Conservation (phyloP, 2,329 filamentous ascomycete species). For the Neonectria punicea region DNA sequence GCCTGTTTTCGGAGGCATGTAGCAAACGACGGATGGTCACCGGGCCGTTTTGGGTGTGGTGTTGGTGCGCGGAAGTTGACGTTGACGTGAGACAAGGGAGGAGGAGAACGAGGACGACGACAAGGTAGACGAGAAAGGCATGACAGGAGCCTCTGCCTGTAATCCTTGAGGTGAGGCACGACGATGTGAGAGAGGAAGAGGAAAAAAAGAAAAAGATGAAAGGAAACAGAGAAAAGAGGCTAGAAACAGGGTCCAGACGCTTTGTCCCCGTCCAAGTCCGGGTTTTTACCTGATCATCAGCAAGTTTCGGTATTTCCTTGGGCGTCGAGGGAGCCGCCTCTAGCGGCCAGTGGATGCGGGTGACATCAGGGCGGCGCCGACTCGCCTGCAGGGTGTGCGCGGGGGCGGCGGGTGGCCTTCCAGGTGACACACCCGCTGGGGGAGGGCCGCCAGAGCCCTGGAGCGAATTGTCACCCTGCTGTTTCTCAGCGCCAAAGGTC, state of each 20-base stretch:
- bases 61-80: background rate
- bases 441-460: no score
- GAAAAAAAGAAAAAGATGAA: background rate
- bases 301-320: background rate
- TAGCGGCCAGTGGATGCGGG: background rate
- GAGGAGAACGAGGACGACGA: conserved; percentile 22
- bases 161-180: background rate
- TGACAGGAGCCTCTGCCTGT: background rate
- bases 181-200: background rate
- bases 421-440: conserved; percentile 1
- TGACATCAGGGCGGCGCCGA: background rate
- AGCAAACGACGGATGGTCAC: background rate
- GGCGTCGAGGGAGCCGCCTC: background rate
- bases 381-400: background rate
- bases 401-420: background rate
- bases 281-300: conserved; percentile 3
- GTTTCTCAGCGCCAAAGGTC: background rate
- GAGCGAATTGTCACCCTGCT: background rate
- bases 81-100: background rate
- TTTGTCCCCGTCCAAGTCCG: background rate
- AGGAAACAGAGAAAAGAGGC: conserved; percentile 2
- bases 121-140: conserved; percentile 24
- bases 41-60: background rate
- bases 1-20: background rate
- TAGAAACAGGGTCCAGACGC: conserved; percentile 13